Evolutionary conservation across 805 yeast genomes (phyloP).

Genomic region (Kluyveromyces wickerhamii): DNA sequence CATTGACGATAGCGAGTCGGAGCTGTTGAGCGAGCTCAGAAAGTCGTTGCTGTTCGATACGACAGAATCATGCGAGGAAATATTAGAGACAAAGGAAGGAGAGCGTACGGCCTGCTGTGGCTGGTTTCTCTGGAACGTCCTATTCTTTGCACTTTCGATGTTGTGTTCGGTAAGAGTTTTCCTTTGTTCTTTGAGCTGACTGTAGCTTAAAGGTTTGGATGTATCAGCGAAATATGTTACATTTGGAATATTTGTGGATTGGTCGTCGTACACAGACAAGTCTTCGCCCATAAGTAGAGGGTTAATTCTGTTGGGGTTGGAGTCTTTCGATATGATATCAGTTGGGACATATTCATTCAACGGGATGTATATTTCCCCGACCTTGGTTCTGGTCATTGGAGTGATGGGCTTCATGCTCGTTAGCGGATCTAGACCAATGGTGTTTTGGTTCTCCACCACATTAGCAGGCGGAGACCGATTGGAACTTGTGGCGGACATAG

Average conservation of each 20-base stretch:
- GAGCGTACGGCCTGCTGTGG: not conserved
- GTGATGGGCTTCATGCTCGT: constrained; percentile 21
- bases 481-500: constrained; percentile 13
- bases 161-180: not conserved
- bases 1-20: constrained; percentile 8
- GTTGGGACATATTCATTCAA: constrained; percentile 32
- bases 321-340: constrained; percentile 27
- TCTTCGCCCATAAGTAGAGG: constrained; percentile 3
- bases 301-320: constrained; percentile 21
- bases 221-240: constrained; percentile 5
- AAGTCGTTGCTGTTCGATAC: not conserved
- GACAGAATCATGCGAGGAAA: constrained; percentile 2
- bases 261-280: constrained; percentile 2
- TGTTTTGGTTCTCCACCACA: constrained; percentile 11
- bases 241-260: not conserved
- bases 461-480: constrained; percentile 13
- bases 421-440: constrained; percentile 25
- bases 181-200: constrained; percentile 3
- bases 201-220: constrained; percentile 4
- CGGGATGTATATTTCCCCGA: constrained; percentile 34
- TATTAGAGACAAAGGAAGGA: constrained; percentile 1
- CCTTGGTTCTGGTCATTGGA: constrained; percentile 21
- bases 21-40: constrained; percentile 6
- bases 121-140: not conserved
- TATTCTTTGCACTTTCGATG: not conserved